Evolutionary conservation across 73 alveolate species (phyloP).

Genomic region (Paramecium sonneborni): DNA sequence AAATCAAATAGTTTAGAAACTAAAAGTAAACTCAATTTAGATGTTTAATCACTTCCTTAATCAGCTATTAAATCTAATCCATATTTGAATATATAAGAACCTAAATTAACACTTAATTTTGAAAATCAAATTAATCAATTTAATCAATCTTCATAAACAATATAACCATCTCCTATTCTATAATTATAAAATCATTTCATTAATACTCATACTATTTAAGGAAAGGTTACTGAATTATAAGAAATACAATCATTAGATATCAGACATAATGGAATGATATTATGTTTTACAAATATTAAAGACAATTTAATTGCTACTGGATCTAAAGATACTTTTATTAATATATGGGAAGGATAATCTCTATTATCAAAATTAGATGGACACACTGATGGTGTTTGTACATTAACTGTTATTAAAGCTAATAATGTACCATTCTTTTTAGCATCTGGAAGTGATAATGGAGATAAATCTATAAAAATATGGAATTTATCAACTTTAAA

Average conservation of each 20-base stretch:
- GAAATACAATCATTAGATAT: neutral
- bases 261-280: neutral
- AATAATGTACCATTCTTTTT: slow-evolving; percentile 13
- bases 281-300: slow-evolving; percentile 26
- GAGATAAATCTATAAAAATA: slow-evolving; percentile 22
- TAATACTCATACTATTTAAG: neutral
- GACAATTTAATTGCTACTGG: slow-evolving; percentile 14
- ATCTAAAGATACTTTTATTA: neutral
- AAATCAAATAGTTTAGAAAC: neutral
- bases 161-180: neutral
- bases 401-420: neutral
- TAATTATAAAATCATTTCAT: neutral
- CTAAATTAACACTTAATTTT: neutral
- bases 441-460: slow-evolving; percentile 45
- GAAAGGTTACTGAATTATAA: neutral
- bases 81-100: neutral
- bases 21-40: neutral
- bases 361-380: neutral
- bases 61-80: neutral
- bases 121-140: neutral
- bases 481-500: slow-evolving; percentile 23
- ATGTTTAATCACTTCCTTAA: neutral
- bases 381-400: slow-evolving; percentile 30
- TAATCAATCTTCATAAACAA: neutral
- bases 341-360: neutral